Conservation (phyloP, 1,284 basidiomycete genomes). For the Trichosporon inkin region DNA sequence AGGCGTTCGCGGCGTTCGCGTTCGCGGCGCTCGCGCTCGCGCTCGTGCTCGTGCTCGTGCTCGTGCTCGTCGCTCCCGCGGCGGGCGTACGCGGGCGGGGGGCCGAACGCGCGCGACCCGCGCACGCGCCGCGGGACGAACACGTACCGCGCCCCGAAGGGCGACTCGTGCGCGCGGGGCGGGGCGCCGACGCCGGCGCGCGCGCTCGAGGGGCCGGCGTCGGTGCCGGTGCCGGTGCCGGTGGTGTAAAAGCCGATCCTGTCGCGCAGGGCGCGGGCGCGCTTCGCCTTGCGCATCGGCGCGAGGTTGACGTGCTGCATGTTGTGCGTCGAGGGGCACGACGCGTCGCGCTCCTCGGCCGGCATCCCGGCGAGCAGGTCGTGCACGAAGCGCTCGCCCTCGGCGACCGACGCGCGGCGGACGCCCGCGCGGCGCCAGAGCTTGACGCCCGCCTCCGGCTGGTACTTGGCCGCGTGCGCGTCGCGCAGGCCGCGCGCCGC, state of each 20-base stretch:
- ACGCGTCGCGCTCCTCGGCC: constrained; percentile 13
- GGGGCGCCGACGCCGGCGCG: too few relatives aligned
- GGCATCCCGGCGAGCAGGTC: not conserved
- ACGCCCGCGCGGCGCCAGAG: constrained; percentile 13
- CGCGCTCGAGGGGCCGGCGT: too few relatives aligned
- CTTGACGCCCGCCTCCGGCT: constrained; percentile 2
- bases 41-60: not conserved
- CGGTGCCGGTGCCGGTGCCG: too few relatives aligned
- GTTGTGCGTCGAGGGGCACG: constrained; percentile 21
- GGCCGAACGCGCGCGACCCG: not conserved
- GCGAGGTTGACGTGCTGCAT: constrained; percentile 11
- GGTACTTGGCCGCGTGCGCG: not conserved
- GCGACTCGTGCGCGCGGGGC: too few relatives aligned
- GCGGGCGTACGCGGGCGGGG: not conserved
- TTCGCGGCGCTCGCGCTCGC: not conserved
- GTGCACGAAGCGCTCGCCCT: not conserved
- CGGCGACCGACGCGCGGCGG: not conserved
- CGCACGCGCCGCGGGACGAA: constrained; percentile 13
- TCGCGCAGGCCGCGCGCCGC: not conserved
- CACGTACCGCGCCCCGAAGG: constrained; percentile 14
- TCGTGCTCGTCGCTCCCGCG: not conserved
- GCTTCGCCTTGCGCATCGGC: not conserved
- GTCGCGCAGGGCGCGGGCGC: not conserved
- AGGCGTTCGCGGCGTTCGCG: too few relatives aligned
- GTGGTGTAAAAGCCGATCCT: too few relatives aligned